These are phyloP conservation scores for Nakaseomyces bracarensis DNA, from an alignment of 1,139 yeast species.

Conservation along the genomic window DNA sequence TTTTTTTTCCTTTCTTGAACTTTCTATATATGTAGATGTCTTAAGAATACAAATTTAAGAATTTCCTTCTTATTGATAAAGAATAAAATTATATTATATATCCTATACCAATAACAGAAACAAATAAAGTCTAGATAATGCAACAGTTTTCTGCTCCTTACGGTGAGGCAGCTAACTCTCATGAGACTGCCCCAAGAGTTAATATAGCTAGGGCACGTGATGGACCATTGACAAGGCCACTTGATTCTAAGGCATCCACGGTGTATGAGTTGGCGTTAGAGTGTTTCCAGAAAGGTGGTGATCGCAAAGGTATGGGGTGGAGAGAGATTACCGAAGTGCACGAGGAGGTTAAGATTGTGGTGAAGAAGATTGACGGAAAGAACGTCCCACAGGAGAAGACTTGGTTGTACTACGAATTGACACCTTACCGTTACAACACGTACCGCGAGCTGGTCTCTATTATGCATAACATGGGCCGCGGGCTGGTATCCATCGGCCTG, in stretches of 20 bases:
- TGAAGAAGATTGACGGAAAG: constrained; percentile 72
- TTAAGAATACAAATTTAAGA: too few relatives aligned
- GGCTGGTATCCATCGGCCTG: constrained; percentile 69
- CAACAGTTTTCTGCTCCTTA: constrained; percentile 52
- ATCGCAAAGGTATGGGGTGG: constrained; percentile 62
- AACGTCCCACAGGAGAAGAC: constrained; percentile 64
- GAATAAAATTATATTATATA: too few relatives aligned
- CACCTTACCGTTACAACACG: constrained; percentile 59
- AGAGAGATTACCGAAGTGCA: constrained; percentile 69
- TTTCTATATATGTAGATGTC: too few relatives aligned
- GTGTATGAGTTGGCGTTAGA: constrained; percentile 64
- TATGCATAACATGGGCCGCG: constrained; percentile 58
- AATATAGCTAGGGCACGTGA: constrained; percentile 48
- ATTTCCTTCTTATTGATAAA: too few relatives aligned
- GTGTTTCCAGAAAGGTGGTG: constrained; percentile 50
- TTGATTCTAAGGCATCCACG: constrained; percentile 52
- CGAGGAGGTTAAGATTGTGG: constrained; percentile 64
- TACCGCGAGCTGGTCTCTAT: constrained; percentile 48
- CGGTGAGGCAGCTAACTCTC: constrained; percentile 63
- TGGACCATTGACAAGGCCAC: constrained; percentile 48
- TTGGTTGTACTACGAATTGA: constrained; percentile 79
- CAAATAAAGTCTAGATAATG: not conserved
- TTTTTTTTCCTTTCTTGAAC: too few relatives aligned
- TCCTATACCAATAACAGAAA: not conserved
- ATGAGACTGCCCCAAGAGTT: constrained; percentile 91